Conservation (phyloP, 2,329 filamentous ascomycete species). For the Botrytis squamosa region DNA sequence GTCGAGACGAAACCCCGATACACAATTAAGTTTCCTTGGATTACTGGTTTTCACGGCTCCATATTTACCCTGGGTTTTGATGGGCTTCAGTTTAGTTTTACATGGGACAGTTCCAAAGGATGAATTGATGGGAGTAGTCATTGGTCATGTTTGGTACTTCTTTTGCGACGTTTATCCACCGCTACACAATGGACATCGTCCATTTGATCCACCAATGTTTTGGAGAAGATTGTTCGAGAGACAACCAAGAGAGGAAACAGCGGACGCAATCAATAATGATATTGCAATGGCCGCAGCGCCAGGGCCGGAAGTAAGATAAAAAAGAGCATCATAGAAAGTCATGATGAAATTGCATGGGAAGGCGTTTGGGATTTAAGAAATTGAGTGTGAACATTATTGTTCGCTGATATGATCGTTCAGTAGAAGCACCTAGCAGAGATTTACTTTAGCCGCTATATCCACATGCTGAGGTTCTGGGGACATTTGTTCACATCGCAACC, state of each 20-base stretch:
- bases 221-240: conserved; percentile 83
- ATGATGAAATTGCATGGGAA: conserved; percentile 18
- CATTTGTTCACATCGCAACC: neutral
- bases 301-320: conserved; percentile 42
- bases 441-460: neutral
- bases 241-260: conserved; percentile 50
- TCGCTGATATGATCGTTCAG: neutral
- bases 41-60: conserved; percentile 89
- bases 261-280: conserved; percentile 59
- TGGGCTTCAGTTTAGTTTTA: conserved; percentile 88
- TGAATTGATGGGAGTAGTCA: conserved; percentile 91
- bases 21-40: conserved; percentile 83
- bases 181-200: conserved; percentile 78
- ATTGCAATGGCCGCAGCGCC: conserved; percentile 55
- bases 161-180: conserved; percentile 96
- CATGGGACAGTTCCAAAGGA: conserved; percentile 90
- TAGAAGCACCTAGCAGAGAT: neutral
- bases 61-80: conserved; percentile 93
- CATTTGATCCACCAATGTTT: conserved; percentile 85
- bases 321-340: conserved; percentile 6
- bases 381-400: neutral
- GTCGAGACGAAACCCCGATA: conserved; percentile 92
- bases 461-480: neutral
- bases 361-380: conserved; percentile 19
- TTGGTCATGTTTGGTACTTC: conserved; percentile 97